A percentile compares a stretch with the other conserved stretches of the same genome.
Evolutionary conservation across 2,329 filamentous ascomycete genomes (phyloP).

Genomic region (Aspergillus caelatus): DNA sequence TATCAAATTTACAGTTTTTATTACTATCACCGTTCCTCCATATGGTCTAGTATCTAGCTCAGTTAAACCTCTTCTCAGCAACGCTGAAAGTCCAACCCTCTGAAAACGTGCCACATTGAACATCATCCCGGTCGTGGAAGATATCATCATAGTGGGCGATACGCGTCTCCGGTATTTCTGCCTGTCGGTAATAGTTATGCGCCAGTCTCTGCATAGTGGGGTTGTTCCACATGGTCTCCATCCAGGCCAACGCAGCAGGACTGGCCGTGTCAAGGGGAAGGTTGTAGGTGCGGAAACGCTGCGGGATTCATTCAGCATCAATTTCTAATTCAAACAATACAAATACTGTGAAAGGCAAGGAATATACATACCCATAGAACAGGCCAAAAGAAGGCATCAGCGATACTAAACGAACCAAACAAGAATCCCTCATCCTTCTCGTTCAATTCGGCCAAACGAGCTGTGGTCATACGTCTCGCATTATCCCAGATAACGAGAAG

Average conservation of each 20-base stretch:
- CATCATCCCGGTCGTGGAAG: slow-evolving; percentile 28
- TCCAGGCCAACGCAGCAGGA: slow-evolving; percentile 33
- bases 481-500: slow-evolving; percentile 33
- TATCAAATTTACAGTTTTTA: neutral
- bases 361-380: slow-evolving; percentile 36
- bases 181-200: slow-evolving; percentile 32
- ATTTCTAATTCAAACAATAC: too few species aligned
- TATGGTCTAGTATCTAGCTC: neutral
- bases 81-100: slow-evolving; percentile 33
- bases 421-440: slow-evolving; percentile 38
- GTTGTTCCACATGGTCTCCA: slow-evolving; percentile 39
- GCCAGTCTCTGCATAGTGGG: slow-evolving; percentile 25
- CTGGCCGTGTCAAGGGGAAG: slow-evolving; percentile 31
- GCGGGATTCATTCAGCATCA: neutral
- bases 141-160: slow-evolving; percentile 37
- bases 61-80: slow-evolving; percentile 2
- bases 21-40: neutral
- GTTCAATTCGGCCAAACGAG: slow-evolving; percentile 25
- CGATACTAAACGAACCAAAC: slow-evolving; percentile 42
- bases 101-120: slow-evolving; percentile 29
- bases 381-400: slow-evolving; percentile 44
- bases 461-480: slow-evolving; percentile 26
- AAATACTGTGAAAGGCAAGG: too few species aligned
- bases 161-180: slow-evolving; percentile 29
- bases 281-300: slow-evolving; percentile 39